phyloP scores from a whole-genome alignment of 2,329 filamentous ascomycete genomes.

The Ceratocystis ficicola region DNA sequence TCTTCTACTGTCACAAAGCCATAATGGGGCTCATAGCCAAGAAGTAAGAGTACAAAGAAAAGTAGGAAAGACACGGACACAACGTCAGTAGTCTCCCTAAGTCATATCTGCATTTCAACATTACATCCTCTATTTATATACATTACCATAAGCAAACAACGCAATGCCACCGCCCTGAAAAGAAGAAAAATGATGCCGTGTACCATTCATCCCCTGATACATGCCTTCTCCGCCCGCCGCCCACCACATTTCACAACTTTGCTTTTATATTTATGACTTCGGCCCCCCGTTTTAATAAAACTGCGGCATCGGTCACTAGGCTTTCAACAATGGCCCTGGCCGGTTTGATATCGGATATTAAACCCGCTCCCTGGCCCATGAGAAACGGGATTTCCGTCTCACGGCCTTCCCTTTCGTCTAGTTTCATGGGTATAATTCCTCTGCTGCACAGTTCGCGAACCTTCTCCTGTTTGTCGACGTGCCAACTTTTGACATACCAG shows the following conservation, averaged over 20 bases:
- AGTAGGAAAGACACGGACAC: not conserved
- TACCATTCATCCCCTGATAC: not conserved
- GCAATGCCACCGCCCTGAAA: not conserved
- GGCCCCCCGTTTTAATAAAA: slow-evolving; percentile 50
- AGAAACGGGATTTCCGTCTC: slow-evolving; percentile 78
- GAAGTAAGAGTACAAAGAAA: not conserved
- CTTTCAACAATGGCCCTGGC: slow-evolving; percentile 76
- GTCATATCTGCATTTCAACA: slow-evolving; percentile 7
- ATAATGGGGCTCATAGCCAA: not conserved
- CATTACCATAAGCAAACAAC: slow-evolving; percentile 3
- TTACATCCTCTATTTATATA: slow-evolving; percentile 2
- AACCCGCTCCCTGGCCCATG: slow-evolving; percentile 86
- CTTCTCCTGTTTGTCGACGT: slow-evolving; percentile 53
- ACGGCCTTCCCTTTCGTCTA: slow-evolving; percentile 70
- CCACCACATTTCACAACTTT: slow-evolving; percentile 32
- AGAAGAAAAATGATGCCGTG: not conserved
- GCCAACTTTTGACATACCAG: slow-evolving; percentile 73
- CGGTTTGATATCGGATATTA: slow-evolving; percentile 64
- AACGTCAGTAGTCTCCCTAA: not conserved
- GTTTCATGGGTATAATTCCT: slow-evolving; percentile 68
- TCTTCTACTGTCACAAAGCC: not conserved
- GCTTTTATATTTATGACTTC: slow-evolving; percentile 44
- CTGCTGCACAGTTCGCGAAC: slow-evolving; percentile 62
- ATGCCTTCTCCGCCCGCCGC: slow-evolving; percentile 18
- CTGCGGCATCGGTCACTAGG: slow-evolving; percentile 69